Conservation (phyloP, 306 rosid species). For the Prunus kanzakura region DNA sequence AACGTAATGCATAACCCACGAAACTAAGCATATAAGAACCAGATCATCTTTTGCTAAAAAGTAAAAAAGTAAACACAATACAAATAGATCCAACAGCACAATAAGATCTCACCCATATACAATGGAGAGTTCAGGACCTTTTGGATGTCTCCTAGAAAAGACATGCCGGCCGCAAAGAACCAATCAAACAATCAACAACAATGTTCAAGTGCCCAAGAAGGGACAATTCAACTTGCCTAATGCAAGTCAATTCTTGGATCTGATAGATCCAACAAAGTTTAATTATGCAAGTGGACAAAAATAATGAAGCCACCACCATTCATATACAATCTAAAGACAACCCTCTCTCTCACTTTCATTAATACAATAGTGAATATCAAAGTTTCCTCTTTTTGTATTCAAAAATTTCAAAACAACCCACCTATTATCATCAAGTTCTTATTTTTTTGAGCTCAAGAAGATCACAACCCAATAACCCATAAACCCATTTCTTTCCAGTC, state of each 20-base stretch:
- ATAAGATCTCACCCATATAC: neutral
- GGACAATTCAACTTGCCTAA: neutral
- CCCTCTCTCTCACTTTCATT: constrained; percentile 6
- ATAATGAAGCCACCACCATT: neutral
- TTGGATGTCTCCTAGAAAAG: too few species aligned
- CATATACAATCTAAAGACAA: neutral
- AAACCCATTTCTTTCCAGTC: neutral
- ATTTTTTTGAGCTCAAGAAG: neutral
- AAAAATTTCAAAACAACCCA: neutral
- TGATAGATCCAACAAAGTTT: neutral
- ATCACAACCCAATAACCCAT: neutral
- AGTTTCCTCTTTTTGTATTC: neutral
- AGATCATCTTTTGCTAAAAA: neutral
- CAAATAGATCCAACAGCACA: neutral
- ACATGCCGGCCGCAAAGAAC: neutral
- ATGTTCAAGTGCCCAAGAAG: neutral
- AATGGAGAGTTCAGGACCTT: constrained; percentile 3
- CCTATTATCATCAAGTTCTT: neutral
- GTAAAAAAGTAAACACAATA: neutral
- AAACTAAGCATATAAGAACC: neutral
- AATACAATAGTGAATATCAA: neutral
- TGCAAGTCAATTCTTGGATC: neutral
- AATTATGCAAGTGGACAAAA: neutral
- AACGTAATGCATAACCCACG: too few species aligned
- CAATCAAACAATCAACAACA: neutral